phyloP scores from a whole-genome alignment of 164 flowering plant species.

The Berberis vulgaris region DNA sequence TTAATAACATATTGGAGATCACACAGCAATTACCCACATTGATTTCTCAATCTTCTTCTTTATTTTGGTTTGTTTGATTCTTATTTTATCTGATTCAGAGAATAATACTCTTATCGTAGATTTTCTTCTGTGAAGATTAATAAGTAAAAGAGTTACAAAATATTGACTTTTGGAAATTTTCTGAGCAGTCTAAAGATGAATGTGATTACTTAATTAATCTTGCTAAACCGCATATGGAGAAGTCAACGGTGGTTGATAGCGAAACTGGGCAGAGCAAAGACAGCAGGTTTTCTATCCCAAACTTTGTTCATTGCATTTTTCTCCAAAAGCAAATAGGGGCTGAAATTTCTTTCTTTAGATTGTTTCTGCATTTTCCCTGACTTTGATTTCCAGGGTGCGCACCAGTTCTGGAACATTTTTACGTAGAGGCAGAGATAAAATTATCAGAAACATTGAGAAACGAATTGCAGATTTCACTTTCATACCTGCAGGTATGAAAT shows the following conservation, averaged over 20 bases:
- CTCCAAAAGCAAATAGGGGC: background rate
- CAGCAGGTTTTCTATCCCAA: constrained; percentile 57
- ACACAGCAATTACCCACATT: no score
- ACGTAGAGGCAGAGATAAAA: constrained; percentile 65
- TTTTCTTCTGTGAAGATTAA: no score
- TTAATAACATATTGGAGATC: no score
- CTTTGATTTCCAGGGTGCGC: constrained; percentile 49
- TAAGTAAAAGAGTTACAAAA: background rate
- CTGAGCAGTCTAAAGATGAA: constrained; percentile 71
- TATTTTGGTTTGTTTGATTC: no score
- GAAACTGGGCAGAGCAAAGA: constrained; percentile 65
- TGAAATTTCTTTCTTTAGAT: background rate
- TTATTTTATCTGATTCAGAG: no score
- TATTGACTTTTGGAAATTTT: background rate
- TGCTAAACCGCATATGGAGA: constrained; percentile 78
- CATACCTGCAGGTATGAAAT: constrained; percentile 75
- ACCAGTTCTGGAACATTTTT: constrained; percentile 93
- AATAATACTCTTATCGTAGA: no score
- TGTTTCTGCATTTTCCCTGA: background rate
- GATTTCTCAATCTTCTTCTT: no score
- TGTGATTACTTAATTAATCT: constrained; percentile 76
- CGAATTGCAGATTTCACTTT: constrained; percentile 88
- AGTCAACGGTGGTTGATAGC: constrained; percentile 90
- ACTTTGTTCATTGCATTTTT: background rate
- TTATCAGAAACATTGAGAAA: constrained; percentile 62